A percentile compares a stretch with the other conserved stretches of the same genome.
phyloP scores from a whole-genome alignment of 768 basidiomycete species.

The Rhizopogon salebrosus region DNA sequence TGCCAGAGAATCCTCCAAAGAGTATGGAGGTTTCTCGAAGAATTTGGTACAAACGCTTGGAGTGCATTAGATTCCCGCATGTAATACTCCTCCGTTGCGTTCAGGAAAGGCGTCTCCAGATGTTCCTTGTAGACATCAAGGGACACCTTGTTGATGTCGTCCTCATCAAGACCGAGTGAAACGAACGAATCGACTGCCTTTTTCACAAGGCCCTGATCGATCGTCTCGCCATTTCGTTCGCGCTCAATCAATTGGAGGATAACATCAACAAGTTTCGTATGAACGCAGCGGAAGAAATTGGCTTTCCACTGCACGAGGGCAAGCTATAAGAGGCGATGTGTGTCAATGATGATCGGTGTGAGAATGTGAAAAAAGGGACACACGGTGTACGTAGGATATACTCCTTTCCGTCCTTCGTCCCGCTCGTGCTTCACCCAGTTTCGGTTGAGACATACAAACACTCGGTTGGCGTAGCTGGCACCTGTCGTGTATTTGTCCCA shows the following conservation, averaged over 20 bases:
- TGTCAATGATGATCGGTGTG: conserved; percentile 2
- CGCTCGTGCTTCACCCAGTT: conserved; percentile 99
- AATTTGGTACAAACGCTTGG: no score
- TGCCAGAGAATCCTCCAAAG: no score
- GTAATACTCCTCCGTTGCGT: conserved; percentile 88
- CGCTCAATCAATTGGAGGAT: conserved; percentile 87
- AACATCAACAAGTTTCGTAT: conserved; percentile 80
- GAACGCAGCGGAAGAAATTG: conserved; percentile 86
- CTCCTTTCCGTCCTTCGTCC: conserved; percentile 92
- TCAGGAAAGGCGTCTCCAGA: conserved; percentile 86
- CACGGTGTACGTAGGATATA: conserved; percentile 95
- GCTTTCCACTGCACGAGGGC: conserved; percentile 95
- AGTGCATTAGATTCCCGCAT: conserved; percentile 87
- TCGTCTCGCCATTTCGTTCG: conserved; percentile 90
- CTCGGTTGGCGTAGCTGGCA: conserved; percentile 93
- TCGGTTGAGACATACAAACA: conserved; percentile 97
- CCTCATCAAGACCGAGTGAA: conserved; percentile 89
- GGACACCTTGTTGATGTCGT: conserved; percentile 86
- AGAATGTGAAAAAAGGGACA: conserved; percentile 22
- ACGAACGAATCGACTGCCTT: conserved; percentile 94
- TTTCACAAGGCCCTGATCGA: conserved; percentile 90
- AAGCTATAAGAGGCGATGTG: conserved; percentile 42
- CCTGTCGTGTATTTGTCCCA: conserved; percentile 98
- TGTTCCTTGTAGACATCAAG: conserved; percentile 91
- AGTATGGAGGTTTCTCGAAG: no score